phyloP scores from a whole-genome alignment of 768 basidiomycete species.

The Polyporus arcularius region DNA sequence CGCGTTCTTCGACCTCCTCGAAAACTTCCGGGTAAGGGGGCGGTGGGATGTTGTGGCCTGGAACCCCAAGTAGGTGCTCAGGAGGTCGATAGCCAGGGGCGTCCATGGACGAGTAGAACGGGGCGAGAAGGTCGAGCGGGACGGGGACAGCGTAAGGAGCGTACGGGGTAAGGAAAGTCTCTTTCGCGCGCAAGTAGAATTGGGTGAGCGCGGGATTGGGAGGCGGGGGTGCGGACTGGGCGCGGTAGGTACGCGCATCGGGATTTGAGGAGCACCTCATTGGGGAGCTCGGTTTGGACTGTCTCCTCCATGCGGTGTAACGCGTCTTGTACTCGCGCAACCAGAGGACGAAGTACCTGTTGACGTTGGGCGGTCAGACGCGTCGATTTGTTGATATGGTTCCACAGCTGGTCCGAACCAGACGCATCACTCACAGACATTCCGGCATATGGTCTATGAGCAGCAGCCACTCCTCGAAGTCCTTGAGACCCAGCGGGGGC shows the following conservation, averaged over 20 bases:
- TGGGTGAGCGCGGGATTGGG: conserved; percentile 51
- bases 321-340: conserved; percentile 67
- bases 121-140: conserved; percentile 61
- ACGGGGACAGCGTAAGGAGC: conserved; percentile 73
- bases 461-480: conserved; percentile 70
- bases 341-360: conserved; percentile 81
- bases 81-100: conserved; percentile 4
- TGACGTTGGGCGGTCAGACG: conserved; percentile 26
- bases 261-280: conserved; percentile 22
- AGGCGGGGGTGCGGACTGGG: conserved; percentile 17
- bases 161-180: conserved; percentile 77
- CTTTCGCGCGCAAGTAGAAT: conserved; percentile 79
- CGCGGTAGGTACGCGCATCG: conserved; percentile 16
- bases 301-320: conserved; percentile 43
- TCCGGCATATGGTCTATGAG: conserved; percentile 77
- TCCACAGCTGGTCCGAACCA: not conserved
- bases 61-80: conserved; percentile 3
- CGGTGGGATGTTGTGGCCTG: conserved; percentile 17
- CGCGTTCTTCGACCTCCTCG: conserved; percentile 57
- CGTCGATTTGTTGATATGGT: not conserved
- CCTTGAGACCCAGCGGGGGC: conserved; percentile 68
- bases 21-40: conserved; percentile 73
- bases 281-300: conserved; percentile 27
- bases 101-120: conserved; percentile 33
- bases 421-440: conserved; percentile 55